Evolutionary conservation across 192 early-diverging fungal genomes (phyloP), one percentile per base, ranked within the genome.

Genomic region (Mortierella hygrophila): DNA sequence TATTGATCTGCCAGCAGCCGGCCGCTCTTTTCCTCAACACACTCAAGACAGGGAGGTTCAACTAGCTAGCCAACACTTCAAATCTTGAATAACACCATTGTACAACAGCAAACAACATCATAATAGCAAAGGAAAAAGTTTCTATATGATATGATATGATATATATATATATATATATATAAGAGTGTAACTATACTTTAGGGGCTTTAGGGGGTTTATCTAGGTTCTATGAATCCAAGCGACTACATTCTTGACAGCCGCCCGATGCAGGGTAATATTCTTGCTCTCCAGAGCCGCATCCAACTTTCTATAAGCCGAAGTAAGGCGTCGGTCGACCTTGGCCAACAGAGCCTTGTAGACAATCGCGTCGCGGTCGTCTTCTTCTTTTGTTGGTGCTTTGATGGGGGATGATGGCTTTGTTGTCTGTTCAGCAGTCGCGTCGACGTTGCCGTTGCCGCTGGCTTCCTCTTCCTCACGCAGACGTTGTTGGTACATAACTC

Each of bases 401-500:
- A 84, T 79, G 7, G 63, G 46, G 0, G 65, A 41, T n/a, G 40
- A 65, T 65, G 60, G 60, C 26, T 65, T 65, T 32, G 74, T 65
- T 32, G 74, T 23, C 21, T 15, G 60, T 15, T 11, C 13, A 32
- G 57, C n/a, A 10, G 60, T 65, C 4, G 29, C 29, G 13, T 32
- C 55, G 26, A 3, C 60, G 11, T 46, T 46, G 44, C 13, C 44
- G 44, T 46, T 46, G 44, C 0, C 60, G n/a, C 3, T 32, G 13
- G 11, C 26, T 23, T 65, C 60, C 32, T 65, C 60, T 37, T 80
- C 76, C 44, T 80, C 65, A 44, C 76, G 77, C 6, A 85, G 74
- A 3, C 71, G 54, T 60, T 82, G 60, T 73, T 93, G 91, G 81
- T 96, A 96, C 92, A 94, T 92, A n/a, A 79, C 89, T 77, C 94